These are phyloP conservation scores for Yamadazyma conglobata DNA, from an alignment of 1,139 yeast genomes.

Conservation along the genomic window DNA sequence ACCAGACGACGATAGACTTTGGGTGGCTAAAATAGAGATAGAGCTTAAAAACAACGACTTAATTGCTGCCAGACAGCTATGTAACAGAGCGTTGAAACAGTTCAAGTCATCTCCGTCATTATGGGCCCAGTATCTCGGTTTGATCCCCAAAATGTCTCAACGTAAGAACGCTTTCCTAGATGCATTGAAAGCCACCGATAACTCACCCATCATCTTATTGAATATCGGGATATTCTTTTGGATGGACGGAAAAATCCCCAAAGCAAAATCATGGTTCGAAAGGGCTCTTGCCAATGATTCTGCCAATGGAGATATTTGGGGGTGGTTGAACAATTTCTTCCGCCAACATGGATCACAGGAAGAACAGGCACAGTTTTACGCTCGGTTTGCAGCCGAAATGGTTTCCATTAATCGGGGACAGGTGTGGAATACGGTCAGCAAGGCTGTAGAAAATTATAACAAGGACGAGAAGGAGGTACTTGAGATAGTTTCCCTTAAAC, in stretches of 20 bases:
- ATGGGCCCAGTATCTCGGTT: slow-evolving; percentile 59
- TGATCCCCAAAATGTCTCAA: slow-evolving; percentile 51
- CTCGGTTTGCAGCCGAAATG: slow-evolving; percentile 22
- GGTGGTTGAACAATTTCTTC: slow-evolving; percentile 53
- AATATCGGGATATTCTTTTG: slow-evolving; percentile 70
- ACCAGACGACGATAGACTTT: slow-evolving; percentile 48
- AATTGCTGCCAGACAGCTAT: slow-evolving; percentile 52
- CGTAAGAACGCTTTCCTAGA: slow-evolving; percentile 66
- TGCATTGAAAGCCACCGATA: slow-evolving; percentile 67
- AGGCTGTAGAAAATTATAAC: slow-evolving; percentile 40
- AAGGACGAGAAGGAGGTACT: slow-evolving; percentile 36
- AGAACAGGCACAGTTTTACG: slow-evolving; percentile 18
- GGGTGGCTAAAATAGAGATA: slow-evolving; percentile 56
- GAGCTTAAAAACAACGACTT: slow-evolving; percentile 52
- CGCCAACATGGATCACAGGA: slow-evolving; percentile 21
- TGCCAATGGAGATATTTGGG: slow-evolving; percentile 74
- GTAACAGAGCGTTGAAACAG: slow-evolving; percentile 57
- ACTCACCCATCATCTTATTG: slow-evolving; percentile 55
- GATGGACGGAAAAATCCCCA: slow-evolving; percentile 59
- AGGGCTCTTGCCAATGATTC: slow-evolving; percentile 55
- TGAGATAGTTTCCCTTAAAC: slow-evolving; percentile 18
- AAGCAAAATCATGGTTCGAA: slow-evolving; percentile 75
- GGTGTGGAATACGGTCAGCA: slow-evolving; percentile 50
- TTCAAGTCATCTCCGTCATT: slow-evolving; percentile 58
- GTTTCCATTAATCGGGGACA: slow-evolving; percentile 59